Percentiles rank a stretch among this genome's conserved stretches.
phyloP scores from a whole-genome alignment of 2,329 filamentous ascomycete species.

The Alternaria sp. region DNA sequence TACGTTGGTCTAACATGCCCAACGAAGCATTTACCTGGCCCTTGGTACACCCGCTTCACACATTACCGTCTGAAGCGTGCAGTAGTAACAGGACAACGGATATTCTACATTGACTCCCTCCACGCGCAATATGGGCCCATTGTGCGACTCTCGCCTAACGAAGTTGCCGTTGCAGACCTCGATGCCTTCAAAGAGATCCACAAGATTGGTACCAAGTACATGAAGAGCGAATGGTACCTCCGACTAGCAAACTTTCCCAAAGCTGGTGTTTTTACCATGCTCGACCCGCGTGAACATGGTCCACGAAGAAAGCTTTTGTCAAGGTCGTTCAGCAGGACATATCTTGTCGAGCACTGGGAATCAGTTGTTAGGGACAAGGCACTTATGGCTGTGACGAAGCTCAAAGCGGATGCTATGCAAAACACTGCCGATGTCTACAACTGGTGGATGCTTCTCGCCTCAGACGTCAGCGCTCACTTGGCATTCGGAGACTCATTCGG shows the following conservation, averaged over 20 bases:
- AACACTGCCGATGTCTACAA: conserved; percentile 48
- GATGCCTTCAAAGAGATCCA: conserved; percentile 44
- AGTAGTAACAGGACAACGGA: conserved; percentile 50
- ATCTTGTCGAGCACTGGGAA: conserved; percentile 52
- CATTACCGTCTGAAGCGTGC: conserved; percentile 50
- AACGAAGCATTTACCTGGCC: conserved; percentile 40
- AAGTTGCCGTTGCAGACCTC: conserved; percentile 44
- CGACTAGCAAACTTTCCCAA: conserved; percentile 38
- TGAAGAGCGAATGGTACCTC: conserved; percentile 42
- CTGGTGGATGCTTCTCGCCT: conserved; percentile 53
- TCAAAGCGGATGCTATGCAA: conserved; percentile 36
- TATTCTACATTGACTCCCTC: conserved; percentile 52
- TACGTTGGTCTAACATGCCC: conserved; percentile 40
- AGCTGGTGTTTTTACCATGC: conserved; percentile 51
- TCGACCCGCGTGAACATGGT: conserved; percentile 47
- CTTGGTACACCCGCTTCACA: conserved; percentile 47
- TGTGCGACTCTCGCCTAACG: conserved; percentile 43
- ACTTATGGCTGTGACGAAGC: conserved; percentile 44
- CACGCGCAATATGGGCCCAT: conserved; percentile 48
- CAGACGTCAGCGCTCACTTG: conserved; percentile 50
- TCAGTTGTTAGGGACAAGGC: conserved; percentile 45
- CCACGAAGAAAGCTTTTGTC: conserved; percentile 49
- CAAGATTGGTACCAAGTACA: conserved; percentile 41
- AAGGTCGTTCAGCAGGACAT: conserved; percentile 47
- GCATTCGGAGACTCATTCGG: conserved; percentile 54